These are phyloP conservation scores for Pichia sp. DNA, from an alignment of 1,139 yeast genomes.

Conservation along the genomic window DNA sequence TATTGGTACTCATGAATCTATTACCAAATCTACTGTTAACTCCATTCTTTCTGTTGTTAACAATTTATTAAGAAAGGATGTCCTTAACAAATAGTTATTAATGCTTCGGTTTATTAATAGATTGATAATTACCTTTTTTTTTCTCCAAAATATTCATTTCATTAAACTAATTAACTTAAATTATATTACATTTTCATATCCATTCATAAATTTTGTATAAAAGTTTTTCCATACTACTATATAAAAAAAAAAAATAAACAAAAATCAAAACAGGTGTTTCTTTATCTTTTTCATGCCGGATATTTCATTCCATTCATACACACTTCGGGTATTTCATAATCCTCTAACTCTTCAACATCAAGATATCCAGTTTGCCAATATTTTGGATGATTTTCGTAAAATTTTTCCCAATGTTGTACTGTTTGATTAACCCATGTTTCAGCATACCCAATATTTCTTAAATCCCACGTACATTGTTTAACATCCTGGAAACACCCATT, in stretches of 20 bases:
- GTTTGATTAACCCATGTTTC: constrained; percentile 27
- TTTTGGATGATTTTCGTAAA: constrained; percentile 39
- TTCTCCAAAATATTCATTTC: neutral
- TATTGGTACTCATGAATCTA: constrained; percentile 90
- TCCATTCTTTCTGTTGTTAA: constrained; percentile 77
- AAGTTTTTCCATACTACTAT: neutral
- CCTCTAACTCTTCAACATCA: constrained; percentile 27
- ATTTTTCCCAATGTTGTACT: constrained; percentile 45
- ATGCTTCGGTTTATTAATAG: no score
- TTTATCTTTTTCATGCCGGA: constrained; percentile 2
- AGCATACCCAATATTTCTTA: constrained; percentile 47
- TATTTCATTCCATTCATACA: constrained; percentile 16
- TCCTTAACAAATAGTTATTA: constrained; percentile 4
- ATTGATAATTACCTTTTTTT: no score
- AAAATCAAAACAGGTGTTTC: no score
- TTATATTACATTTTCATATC: no score
- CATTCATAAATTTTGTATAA: no score
- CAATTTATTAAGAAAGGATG: constrained; percentile 28
- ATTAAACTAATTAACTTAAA: no score
- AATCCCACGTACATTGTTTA: constrained; percentile 59
- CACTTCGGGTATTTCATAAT: constrained; percentile 11
- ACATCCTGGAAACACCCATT: constrained; percentile 65
- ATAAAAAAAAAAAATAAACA: no score
- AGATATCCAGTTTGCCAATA: constrained; percentile 68
- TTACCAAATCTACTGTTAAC: constrained; percentile 80